phyloP scores from a whole-genome alignment of 495 filamentous ascomycete genomes.

The Margaritispora aquatica region DNA sequence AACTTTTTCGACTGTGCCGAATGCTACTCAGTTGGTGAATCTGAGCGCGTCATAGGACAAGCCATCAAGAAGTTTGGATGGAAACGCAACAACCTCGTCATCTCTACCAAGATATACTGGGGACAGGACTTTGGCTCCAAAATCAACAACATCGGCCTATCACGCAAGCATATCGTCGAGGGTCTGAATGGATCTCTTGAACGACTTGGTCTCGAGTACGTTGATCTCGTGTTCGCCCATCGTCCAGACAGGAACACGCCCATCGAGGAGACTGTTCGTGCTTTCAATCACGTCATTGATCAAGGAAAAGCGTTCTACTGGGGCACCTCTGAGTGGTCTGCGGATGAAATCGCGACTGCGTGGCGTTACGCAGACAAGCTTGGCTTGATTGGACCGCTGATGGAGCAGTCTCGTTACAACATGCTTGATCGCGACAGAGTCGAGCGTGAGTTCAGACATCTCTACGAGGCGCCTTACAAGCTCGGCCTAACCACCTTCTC shows the following conservation, averaged over 20 bases:
- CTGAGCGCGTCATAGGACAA: slow-evolving; percentile 67
- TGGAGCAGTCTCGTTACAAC: slow-evolving; percentile 86
- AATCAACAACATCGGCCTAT: slow-evolving; percentile 72
- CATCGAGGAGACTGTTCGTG: slow-evolving; percentile 82
- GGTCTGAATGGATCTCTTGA: slow-evolving; percentile 56
- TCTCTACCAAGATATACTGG: slow-evolving; percentile 76
- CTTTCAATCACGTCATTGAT: slow-evolving; percentile 75
- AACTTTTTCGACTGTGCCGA: slow-evolving; percentile 71
- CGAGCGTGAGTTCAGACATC: slow-evolving; percentile 65
- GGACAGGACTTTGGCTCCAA: slow-evolving; percentile 53
- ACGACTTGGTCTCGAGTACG: slow-evolving; percentile 65
- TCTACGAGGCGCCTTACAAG: slow-evolving; percentile 58
- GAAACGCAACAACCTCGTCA: slow-evolving; percentile 77
- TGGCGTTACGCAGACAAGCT: slow-evolving; percentile 67
- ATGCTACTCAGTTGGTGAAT: slow-evolving; percentile 58
- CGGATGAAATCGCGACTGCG: slow-evolving; percentile 72
- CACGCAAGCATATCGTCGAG: slow-evolving; percentile 79
- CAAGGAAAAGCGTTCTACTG: slow-evolving; percentile 81
- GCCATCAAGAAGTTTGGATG: slow-evolving; percentile 62
- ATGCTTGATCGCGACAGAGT: slow-evolving; percentile 67
- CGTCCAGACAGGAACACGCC: slow-evolving; percentile 76
- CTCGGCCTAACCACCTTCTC: slow-evolving; percentile 70
- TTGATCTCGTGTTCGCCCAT: slow-evolving; percentile 82
- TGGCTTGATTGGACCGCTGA: slow-evolving; percentile 70
- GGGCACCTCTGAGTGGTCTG: slow-evolving; percentile 85